phyloP scores from a whole-genome alignment of 768 basidiomycete genomes.

The Termitomyces sp. region DNA sequence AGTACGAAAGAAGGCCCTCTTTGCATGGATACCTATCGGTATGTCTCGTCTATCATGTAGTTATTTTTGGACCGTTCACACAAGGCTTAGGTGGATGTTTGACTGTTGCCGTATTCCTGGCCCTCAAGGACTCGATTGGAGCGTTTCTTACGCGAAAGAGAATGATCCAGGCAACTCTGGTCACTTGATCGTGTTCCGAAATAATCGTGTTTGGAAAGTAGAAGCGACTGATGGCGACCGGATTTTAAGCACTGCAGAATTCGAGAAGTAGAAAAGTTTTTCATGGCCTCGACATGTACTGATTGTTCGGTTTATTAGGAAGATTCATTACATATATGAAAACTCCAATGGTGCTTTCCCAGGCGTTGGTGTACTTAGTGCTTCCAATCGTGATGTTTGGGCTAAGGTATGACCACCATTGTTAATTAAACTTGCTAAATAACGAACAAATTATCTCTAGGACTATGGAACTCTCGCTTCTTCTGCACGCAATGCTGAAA shows the following conservation, averaged over 20 bases:
- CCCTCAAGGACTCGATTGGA: slow-evolving; percentile 69
- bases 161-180: slow-evolving; percentile 58
- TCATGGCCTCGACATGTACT: not conserved
- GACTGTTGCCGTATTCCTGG: slow-evolving; percentile 84
- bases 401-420: slow-evolving; percentile 50
- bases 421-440: not conserved
- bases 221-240: slow-evolving; percentile 48
- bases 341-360: slow-evolving; percentile 59
- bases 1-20: slow-evolving; percentile 60
- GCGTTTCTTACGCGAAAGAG: slow-evolving; percentile 55
- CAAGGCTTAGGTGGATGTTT: slow-evolving; percentile 74
- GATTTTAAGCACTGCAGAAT: slow-evolving; percentile 58
- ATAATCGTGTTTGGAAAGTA: slow-evolving; percentile 81
- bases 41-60: slow-evolving; percentile 6
- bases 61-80: not conserved
- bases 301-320: slow-evolving; percentile 34
- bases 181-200: slow-evolving; percentile 82
- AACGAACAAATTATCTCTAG: slow-evolving; percentile 22
- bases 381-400: slow-evolving; percentile 84
- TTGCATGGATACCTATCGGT: slow-evolving; percentile 89
- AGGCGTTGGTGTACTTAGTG: slow-evolving; percentile 71
- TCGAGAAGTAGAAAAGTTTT: slow-evolving; percentile 45
- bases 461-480: slow-evolving; percentile 59
- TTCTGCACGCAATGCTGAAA: slow-evolving; percentile 53
- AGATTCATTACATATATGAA: slow-evolving; percentile 67